Evolutionary conservation across 768 basidiomycete genomes (phyloP), one percentile per base, ranked within the genome.

Genomic region (Leccinum longicurvipes): DNA sequence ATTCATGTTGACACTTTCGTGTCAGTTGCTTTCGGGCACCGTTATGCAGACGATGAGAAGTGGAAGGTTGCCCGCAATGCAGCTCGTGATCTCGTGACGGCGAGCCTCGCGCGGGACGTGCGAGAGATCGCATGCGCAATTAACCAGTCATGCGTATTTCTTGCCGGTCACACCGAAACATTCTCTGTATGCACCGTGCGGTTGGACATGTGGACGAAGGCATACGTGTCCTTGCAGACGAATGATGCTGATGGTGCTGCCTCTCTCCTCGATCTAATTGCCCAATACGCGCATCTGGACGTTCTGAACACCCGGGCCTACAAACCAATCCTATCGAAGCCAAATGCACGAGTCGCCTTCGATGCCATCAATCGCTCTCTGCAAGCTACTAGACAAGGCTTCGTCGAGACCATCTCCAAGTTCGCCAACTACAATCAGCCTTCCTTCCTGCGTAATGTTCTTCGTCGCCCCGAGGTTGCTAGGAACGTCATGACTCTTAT

Each of bases 231-330:
- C 6, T 67, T 93, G 4, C 77, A 80, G 45, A 76, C 80, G 19
- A 74, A 73, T 39, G 90, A 94, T 64, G 66, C 74, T 7, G 76
- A 81, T 29, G 88, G 80, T 1, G 75, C 87, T 23, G 79, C 79
- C 10, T 74, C 80, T 34, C 68, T 94, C 27, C 72, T 94, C 36
- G 71, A 76, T 28, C 73, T 84, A 2, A 72, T 89, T 7, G 77
- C 88, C 2, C 75, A 76, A 27, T 78, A 80, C 25, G 80, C 87
- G 9, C 86, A 92, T 67, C 67, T 94, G 28, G 89, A 91, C 66
- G 65, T 70, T 21, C 72, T 96, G 21, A 77, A 77, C 53, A 64
- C 77, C 27, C 73, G 73, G 12, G 77, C 83, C n/a, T 88, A 82
- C 65, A 70, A 66, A 53, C 57, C 71, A 15, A 64, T 69, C 55